Conservation (phyloP, 2,329 filamentous ascomycete genomes). For the Epichloe festucae region DNA sequence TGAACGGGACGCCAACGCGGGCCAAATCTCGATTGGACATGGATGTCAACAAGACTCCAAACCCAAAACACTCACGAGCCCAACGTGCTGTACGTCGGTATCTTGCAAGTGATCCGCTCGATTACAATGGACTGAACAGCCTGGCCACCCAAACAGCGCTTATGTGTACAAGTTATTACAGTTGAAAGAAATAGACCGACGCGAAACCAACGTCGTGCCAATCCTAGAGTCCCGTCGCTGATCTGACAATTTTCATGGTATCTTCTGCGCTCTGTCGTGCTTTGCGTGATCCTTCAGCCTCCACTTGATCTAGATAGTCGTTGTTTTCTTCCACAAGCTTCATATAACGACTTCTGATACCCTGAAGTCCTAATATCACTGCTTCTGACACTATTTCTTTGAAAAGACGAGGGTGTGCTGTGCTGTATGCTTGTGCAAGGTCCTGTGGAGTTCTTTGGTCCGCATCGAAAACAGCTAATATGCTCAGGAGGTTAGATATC, state of each 20-base stretch:
- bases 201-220: background rate
- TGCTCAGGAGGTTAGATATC: conserved; percentile 73
- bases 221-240: conserved; percentile 35
- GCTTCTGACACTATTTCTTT: conserved; percentile 45
- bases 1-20: background rate
- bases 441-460: conserved; percentile 25
- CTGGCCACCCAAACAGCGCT: background rate
- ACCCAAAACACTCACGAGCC: background rate
- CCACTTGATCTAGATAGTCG: conserved; percentile 43
- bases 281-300: conserved; percentile 42
- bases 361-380: conserved; percentile 38
- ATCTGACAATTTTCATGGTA: conserved; percentile 41
- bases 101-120: background rate
- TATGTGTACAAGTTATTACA: background rate
- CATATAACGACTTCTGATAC: conserved; percentile 43
- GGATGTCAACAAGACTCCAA: background rate
- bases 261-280: conserved; percentile 48
- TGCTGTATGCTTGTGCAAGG: conserved; percentile 26
- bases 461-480: conserved; percentile 57
- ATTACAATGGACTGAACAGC: background rate
- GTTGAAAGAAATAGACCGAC: background rate
- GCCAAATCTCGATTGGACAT: background rate
- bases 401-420: conserved; percentile 24
- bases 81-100: background rate
- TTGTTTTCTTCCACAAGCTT: conserved; percentile 35